A percentile compares a stretch with the other conserved stretches of the same genome.
Conservation (phyloP, 331 rosid species). For the Spiraea crenata region DNA sequence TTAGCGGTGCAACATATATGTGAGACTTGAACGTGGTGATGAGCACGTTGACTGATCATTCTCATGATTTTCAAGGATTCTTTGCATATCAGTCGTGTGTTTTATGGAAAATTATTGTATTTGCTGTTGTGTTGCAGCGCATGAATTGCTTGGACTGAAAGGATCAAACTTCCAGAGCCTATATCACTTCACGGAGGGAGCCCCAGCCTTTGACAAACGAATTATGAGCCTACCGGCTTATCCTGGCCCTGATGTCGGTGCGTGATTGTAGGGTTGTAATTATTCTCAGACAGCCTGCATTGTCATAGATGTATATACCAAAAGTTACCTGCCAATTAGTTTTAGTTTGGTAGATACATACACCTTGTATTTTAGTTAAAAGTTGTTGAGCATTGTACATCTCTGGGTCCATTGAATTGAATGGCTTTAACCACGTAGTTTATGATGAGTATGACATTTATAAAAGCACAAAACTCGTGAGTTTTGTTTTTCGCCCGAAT, state of each 20-base stretch:
- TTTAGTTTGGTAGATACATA: not conserved
- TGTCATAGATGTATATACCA: slow-evolving; percentile 4
- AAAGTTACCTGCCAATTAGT: not conserved
- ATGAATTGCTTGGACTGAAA: slow-evolving; percentile 72
- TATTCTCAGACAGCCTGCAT: slow-evolving; percentile 10
- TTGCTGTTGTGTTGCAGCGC: slow-evolving; percentile 57
- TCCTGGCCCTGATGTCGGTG: slow-evolving; percentile 76
- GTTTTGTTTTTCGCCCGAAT: too few species aligned
- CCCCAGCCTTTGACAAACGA: slow-evolving; percentile 74
- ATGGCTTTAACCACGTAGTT: not conserved
- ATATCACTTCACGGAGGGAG: slow-evolving; percentile 92
- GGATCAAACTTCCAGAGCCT: slow-evolving; percentile 83
- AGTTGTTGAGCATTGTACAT: not conserved
- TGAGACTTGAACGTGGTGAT: too few species aligned
- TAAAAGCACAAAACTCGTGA: too few species aligned
- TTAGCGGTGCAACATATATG: too few species aligned
- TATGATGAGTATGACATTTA: too few species aligned
- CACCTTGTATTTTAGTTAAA: not conserved
- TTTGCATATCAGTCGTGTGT: not conserved
- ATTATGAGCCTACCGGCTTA: slow-evolving; percentile 95
- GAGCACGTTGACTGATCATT: too few species aligned
- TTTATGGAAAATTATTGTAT: slow-evolving; percentile 6
- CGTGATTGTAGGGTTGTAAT: slow-evolving; percentile 39
- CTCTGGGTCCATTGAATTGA: not conserved
- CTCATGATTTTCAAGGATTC: not conserved